phyloP scores from a whole-genome alignment of 2,329 filamentous ascomycete species.

The Venturia aucupariae region DNA sequence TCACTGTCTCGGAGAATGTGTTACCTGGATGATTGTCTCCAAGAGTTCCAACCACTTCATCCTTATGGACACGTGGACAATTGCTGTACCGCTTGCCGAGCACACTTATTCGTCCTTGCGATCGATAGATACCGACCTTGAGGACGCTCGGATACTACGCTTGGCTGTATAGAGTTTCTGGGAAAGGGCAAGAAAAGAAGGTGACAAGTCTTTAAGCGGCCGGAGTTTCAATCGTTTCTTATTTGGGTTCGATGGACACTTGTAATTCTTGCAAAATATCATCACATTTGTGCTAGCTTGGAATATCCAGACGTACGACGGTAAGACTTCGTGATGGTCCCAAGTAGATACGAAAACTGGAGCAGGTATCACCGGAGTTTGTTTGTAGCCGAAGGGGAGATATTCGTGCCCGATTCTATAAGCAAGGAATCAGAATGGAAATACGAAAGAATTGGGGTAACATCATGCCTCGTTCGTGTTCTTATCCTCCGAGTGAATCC shows the following conservation, averaged over 20 bases:
- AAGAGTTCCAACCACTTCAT: neutral
- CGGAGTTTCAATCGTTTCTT: neutral
- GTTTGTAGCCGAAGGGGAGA: neutral
- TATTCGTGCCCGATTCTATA: neutral
- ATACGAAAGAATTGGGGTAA: constrained; percentile 3
- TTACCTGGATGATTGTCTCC: neutral
- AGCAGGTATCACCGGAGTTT: constrained; percentile 5
- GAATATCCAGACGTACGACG: neutral
- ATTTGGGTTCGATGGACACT: neutral
- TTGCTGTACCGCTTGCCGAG: neutral
- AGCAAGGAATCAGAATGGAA: constrained; percentile 6
- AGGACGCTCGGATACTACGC: neutral
- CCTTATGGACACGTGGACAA: neutral
- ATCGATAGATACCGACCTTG: neutral
- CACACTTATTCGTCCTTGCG: neutral
- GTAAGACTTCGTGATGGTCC: neutral
- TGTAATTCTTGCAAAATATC: neutral
- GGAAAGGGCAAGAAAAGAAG: neutral
- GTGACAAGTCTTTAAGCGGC: neutral
- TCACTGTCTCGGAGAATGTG: neutral
- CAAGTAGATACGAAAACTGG: neutral
- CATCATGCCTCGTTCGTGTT: neutral
- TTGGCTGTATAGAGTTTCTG: neutral
- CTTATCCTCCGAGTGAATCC: neutral
- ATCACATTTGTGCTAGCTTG: neutral